Base-by-base conservation (phyloP, 306 rosid genomes). In the Alnus glutinosa region DNA sequence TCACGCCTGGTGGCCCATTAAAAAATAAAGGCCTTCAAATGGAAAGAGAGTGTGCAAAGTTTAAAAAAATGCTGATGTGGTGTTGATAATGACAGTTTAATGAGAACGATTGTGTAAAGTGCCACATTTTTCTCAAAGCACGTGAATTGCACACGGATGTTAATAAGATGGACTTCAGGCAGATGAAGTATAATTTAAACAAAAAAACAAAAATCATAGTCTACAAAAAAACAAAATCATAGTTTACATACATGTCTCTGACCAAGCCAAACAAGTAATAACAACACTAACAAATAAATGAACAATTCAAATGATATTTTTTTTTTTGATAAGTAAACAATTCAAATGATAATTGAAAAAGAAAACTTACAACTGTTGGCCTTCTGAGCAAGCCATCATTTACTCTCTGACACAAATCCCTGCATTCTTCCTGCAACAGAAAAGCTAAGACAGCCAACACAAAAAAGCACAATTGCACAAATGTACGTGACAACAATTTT, bases 401-500 rank as follows among this genome's bases (percentile, higher is more conserved):
- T 54, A 92, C 79, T 82, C 97, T 92, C 70, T 75, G 88, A 67
- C 42, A 76, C 85, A 94, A 83, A 88, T 94, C 92, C 75, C 88
- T 83, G 68, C 97, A 94, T 88, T 94, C 98, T 73, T 85, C 96
- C 97, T 94, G 88, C 78, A 84, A 86, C 70, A 73, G 61, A 68
- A 52, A 13, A 68, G 69, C 48, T 69, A 70, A 78, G 80, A 73
- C 79, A 39, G 81, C 55, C 67, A 55, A 71, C 64, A 68, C 46
- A 79, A 39, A 71, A 72, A 80, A 66, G 71, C 46, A 73, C 42
- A 72, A 82, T 44, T 64, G 68, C 42, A 78, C 19, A 63, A 32
- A 84, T 49, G 66, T 58, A 71, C 18, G 28, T 46, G 70, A 57
- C 16, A 37, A 37, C 36, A 23, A 3, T 52, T 42, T 55, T 67